Evolutionary conservation across 768 basidiomycete genomes (phyloP).

Genomic region (Leccinum olivaceopallidum): DNA sequence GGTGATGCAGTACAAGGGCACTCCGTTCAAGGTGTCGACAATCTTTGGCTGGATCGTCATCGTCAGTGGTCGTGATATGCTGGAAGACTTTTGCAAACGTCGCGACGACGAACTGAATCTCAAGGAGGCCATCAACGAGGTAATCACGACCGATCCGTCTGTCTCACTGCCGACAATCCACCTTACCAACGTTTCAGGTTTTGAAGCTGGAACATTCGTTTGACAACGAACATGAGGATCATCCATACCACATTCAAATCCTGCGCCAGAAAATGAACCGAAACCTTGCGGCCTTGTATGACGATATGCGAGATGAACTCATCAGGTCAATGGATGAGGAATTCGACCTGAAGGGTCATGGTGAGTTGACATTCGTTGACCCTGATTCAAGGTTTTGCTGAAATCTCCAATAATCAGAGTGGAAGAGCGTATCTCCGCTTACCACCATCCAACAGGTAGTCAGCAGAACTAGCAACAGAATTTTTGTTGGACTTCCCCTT

Average conservation of each 20-base stretch:
- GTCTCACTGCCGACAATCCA: background rate
- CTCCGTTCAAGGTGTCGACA: conserved; percentile 19
- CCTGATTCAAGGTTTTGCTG: background rate
- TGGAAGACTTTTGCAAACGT: conserved; percentile 44
- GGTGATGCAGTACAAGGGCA: no score
- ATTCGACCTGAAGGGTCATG: conserved; percentile 26
- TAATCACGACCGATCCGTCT: background rate
- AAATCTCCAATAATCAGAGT: conserved; percentile 1
- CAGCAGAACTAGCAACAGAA: conserved; percentile 11
- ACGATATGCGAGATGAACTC: conserved; percentile 46
- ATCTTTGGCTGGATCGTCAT: conserved; percentile 41
- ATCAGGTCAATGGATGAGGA: conserved; percentile 38
- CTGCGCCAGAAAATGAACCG: conserved; percentile 36
- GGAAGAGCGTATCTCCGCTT: conserved; percentile 11
- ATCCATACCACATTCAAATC: conserved; percentile 34
- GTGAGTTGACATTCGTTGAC: conserved; percentile 5
- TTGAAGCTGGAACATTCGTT: conserved; percentile 41
- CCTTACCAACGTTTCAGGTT: conserved; percentile 23
- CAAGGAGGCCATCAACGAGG: conserved; percentile 20
- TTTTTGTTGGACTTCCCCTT: conserved; percentile 17
- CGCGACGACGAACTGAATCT: conserved; percentile 41
- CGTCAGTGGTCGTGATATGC: conserved; percentile 28
- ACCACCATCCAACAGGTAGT: conserved; percentile 3
- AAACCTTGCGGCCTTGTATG: conserved; percentile 39
- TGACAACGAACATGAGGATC: conserved; percentile 28